Percentiles rank a stretch among this genome's conserved stretches.
These are phyloP conservation scores for Kwoniella sp. DNA, from an alignment of 768 basidiomycete genomes.

Conservation along the genomic window DNA sequence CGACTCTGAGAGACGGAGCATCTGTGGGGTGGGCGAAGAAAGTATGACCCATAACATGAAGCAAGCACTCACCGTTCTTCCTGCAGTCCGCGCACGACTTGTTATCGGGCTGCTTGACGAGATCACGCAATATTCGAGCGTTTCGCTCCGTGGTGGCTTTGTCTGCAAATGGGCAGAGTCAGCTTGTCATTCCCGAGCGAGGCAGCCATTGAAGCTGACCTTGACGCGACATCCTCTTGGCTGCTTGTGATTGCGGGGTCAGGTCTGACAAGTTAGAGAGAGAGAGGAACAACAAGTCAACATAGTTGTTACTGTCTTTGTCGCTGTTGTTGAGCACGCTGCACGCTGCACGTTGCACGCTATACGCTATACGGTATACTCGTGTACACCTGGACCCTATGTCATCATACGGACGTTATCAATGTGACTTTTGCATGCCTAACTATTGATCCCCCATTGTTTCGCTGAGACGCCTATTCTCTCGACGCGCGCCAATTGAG, in stretches of 20 bases:
- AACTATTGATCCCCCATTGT: too few relatives aligned
- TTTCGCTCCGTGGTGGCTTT: slow-evolving; percentile 81
- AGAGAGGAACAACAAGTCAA: too few relatives aligned
- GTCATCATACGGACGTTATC: background rate
- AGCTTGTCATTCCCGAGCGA: background rate
- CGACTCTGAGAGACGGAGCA: too few relatives aligned
- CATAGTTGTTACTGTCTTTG: too few relatives aligned
- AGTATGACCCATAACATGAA: too few relatives aligned
- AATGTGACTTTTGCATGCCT: background rate
- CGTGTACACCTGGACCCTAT: background rate
- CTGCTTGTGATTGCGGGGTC: background rate
- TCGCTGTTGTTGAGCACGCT: background rate
- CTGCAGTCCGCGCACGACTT: slow-evolving; percentile 96
- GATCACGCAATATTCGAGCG: slow-evolving; percentile 75
- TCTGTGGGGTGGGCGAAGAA: too few relatives aligned
- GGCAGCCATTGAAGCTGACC: slow-evolving; percentile 21
- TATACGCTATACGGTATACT: background rate
- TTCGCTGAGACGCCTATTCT: too few relatives aligned
- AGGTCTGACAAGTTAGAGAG: background rate
- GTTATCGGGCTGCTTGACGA: slow-evolving; percentile 87
- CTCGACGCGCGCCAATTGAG: background rate
- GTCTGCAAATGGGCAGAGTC: slow-evolving; percentile 59
- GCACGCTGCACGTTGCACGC: background rate
- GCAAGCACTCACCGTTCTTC: slow-evolving; percentile 73
- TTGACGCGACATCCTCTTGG: slow-evolving; percentile 39